A percentile compares a stretch with the other conserved stretches of the same genome.
Evolutionary conservation across 805 yeast genomes (phyloP).

Genomic region (Hyphopichia homilentoma): DNA sequence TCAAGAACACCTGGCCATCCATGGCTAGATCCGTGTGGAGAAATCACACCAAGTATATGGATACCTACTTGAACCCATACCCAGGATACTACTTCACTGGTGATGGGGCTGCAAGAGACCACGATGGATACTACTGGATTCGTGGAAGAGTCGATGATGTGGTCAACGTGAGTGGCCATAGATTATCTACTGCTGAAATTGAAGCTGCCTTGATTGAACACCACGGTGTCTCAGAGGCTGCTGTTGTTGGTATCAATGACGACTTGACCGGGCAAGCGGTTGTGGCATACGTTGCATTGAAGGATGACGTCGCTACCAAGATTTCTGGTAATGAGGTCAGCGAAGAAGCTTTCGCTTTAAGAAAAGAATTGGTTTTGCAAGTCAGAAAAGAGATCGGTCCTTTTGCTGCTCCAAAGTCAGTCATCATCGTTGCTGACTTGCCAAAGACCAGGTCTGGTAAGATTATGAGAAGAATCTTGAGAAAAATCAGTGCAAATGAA

Average conservation of each 20-base stretch:
- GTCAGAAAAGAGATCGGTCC: constrained; percentile 82
- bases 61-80: constrained; percentile 79
- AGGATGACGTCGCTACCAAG: constrained; percentile 39
- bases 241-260: constrained; percentile 80
- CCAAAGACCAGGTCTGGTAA: constrained; percentile 87
- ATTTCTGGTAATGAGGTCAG: constrained; percentile 26
- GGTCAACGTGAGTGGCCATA: constrained; percentile 82
- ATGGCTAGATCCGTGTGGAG: constrained; percentile 81
- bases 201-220: constrained; percentile 80
- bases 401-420: constrained; percentile 78
- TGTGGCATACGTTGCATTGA: constrained; percentile 74
- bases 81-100: constrained; percentile 84
- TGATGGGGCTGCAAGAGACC: constrained; percentile 85
- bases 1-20: constrained; percentile 78
- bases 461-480: constrained; percentile 81
- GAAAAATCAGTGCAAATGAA: constrained; percentile 72
- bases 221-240: constrained; percentile 67
- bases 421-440: constrained; percentile 68
- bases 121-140: constrained; percentile 83
- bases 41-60: constrained; percentile 69
- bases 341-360: constrained; percentile 50
- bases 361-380: constrained; percentile 61
- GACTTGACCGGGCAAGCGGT: constrained; percentile 87
- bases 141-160: constrained; percentile 87
- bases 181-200: constrained; percentile 85